Conservation (phyloP, 2,329 filamentous ascomycete genomes). For the Thermothelomyces thermophilus region DNA sequence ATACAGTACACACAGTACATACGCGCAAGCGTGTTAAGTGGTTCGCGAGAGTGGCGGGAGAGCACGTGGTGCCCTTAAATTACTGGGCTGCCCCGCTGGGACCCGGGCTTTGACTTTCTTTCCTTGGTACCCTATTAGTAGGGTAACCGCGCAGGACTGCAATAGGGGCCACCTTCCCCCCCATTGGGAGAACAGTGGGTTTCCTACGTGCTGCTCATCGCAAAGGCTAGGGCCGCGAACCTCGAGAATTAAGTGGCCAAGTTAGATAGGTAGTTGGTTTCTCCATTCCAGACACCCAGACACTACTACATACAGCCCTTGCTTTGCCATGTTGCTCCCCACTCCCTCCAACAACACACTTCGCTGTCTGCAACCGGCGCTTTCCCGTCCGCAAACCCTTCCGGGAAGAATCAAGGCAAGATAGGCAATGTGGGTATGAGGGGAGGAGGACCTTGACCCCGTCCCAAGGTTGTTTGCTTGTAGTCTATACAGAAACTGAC, state of each 20-base stretch:
- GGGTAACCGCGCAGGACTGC: too few species aligned
- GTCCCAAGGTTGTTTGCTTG: background rate
- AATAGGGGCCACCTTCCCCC: too few species aligned
- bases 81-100: background rate
- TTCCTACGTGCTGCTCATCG: too few species aligned
- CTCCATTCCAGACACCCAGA: too few species aligned
- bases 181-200: too few species aligned
- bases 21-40: slow-evolving; percentile 9
- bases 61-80: slow-evolving; percentile 18
- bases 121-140: too few species aligned
- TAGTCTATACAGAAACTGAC: slow-evolving; percentile 13
- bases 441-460: background rate
- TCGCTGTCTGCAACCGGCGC: background rate
- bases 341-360: too few species aligned
- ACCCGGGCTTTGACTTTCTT: background rate
- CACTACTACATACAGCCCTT: too few species aligned
- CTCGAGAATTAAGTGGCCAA: too few species aligned
- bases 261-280: too few species aligned
- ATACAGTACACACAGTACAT: too few species aligned
- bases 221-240: too few species aligned
- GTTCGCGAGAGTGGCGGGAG: slow-evolving; percentile 24
- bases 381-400: background rate
- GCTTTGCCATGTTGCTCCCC: background rate
- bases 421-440: background rate
- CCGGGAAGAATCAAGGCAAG: background rate